Conservation (phyloP, 2,329 filamentous ascomycete genomes). For the Botrytis porri region DNA sequence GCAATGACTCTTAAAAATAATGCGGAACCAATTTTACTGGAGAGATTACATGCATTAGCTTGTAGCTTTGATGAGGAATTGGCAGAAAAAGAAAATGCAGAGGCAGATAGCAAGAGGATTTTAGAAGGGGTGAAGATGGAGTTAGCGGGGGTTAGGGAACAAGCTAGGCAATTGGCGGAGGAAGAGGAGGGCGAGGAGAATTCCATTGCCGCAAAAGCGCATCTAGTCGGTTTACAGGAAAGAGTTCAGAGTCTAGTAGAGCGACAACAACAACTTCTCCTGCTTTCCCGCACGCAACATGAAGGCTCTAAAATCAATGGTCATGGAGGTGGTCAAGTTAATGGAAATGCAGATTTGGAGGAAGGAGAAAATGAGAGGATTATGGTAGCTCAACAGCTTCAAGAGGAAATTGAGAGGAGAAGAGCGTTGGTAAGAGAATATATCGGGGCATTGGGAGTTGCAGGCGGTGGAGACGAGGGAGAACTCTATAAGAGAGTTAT, state of each 20-base stretch:
- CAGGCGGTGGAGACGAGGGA: slow-evolving; percentile 70
- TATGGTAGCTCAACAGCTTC: slow-evolving; percentile 56
- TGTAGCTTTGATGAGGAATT: slow-evolving; percentile 72
- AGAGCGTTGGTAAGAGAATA: slow-evolving; percentile 63
- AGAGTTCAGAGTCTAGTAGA: slow-evolving; percentile 36
- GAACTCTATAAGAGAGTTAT: slow-evolving; percentile 59
- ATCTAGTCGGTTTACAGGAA: slow-evolving; percentile 29
- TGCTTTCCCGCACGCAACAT: slow-evolving; percentile 41
- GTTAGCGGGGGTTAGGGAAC: slow-evolving; percentile 56
- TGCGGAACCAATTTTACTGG: slow-evolving; percentile 65
- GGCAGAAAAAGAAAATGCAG: slow-evolving; percentile 67
- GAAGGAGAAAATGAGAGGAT: slow-evolving; percentile 53
- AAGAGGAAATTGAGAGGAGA: slow-evolving; percentile 48
- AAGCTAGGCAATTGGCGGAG: slow-evolving; percentile 53
- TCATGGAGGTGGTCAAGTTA: slow-evolving; percentile 34
- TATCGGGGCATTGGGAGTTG: slow-evolving; percentile 63
- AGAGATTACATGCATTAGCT: slow-evolving; percentile 70
- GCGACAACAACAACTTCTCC: slow-evolving; percentile 49
- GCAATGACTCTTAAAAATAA: slow-evolving; percentile 67
- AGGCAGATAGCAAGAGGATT: slow-evolving; percentile 64
- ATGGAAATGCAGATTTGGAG: slow-evolving; percentile 39
- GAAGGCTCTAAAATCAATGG: slow-evolving; percentile 51
- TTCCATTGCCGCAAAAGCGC: slow-evolving; percentile 25
- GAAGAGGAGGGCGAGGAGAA: slow-evolving; percentile 28
- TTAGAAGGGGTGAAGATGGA: slow-evolving; percentile 67